Base-by-base conservation (phyloP, 345 rosid genomes). In the Citrus cavaleriei region DNA sequence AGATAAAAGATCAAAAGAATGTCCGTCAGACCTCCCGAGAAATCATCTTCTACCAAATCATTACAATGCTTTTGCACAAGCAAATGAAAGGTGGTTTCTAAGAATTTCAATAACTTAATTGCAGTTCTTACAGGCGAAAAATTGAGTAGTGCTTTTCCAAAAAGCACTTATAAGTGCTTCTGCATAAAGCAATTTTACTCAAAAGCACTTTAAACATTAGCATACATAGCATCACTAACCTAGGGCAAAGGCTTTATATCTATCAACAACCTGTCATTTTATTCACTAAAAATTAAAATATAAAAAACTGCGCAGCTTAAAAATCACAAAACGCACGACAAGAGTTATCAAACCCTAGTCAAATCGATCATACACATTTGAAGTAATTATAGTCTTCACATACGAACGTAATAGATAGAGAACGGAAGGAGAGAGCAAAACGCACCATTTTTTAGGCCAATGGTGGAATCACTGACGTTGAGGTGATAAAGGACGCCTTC, bases 361-460 rank as follows among this genome's bases (percentile, higher is more conserved):
- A 4, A 62, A 74, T 51, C 34, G 13, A 28, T 69, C 2, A 42
- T 21, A 7, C 40, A 73, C 4, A 37, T 62, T 42, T 46, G 30
- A 10, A 74, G n/a, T 22, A 21, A 73, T 54, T 12, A 58, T 35
- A 74, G 34, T 69, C 25, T 7, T 21, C 4, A 22, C 35, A 64
- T 30, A 25, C 7, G 7, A 58, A 34, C 27, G 12, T 0, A 59
- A 61, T 1, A 4, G 38, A 42, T 37, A 61, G 28, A 46, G 16
- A 27, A 21, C 28, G 30, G 30, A 21, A 21, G 51, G 32, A 22
- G 63, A 49, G 54, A 5, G 37, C 18, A 34, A 68, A 16, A 21
- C 13, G 46, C 78, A 90, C 91, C 90, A 71, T 82, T 82, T 71
- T 60, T 83, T 0, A 87, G 87, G 81, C 80, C 85, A 73, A 88